Evolutionary conservation across 257 asterid species (phyloP), one percentile per base, ranked within the genome.

Genomic region (Verbascum thapsus): DNA sequence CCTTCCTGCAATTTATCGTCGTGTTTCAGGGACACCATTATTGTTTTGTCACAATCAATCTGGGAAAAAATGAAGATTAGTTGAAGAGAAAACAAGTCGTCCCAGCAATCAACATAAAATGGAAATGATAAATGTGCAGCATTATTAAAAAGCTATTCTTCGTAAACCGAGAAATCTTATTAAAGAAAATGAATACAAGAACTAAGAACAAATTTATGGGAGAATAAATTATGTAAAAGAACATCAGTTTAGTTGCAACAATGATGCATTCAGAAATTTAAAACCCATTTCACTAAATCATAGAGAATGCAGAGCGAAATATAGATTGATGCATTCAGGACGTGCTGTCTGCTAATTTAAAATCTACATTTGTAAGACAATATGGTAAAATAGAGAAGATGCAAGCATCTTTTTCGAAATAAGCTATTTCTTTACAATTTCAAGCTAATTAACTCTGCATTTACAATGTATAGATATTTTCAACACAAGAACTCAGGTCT

Each of bases 1-100:
- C 95, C 99, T 75, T 94, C 99, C 79, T 85, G 99, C 82, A 94
- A 80, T 75, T 94, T 94, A 70, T 94, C 99, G 51, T 90, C 99
- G 26, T 90, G 96, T 74, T 90, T 94, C 54, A 94, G 79, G 67
- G 96, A 58, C 63, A 94, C 97, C 99, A 90, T 82, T 69, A 94
- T 81, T 13, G 97, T 85, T 81, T 94, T 94, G 85, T 94, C 99
- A 80, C 97, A 94, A 65, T 94, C 97, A 53, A 94, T 82, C 97
- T 90, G 87, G 66, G 63, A 10, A 63, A 35, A 17, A 64, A n/a
- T 30, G 75, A 74, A 70, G 63, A 50, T 63, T 34, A 59, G 53
- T 41, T 51, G 22, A 65, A n/a, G 56, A 15, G 50, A 37, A 63
- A 39, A 53, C 65, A 40, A 56, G 53, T 19, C 17, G 12, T 32